Evolutionary conservation across 345 rosid genomes (phyloP).

Genomic region (Gossypium herbaceum): DNA sequence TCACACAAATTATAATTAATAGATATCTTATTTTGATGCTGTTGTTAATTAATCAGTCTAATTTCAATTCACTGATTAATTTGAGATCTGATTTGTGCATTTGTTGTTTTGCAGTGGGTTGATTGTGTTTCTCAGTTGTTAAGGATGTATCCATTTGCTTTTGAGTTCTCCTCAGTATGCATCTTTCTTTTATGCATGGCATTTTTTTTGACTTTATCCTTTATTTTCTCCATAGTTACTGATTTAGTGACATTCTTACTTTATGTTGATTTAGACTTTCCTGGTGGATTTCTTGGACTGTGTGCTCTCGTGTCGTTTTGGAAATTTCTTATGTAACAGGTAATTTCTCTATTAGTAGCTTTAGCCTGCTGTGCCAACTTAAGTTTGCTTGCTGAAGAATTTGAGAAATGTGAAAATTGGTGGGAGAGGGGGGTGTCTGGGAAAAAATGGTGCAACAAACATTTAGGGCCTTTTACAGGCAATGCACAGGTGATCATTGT

Average conservation of each 20-base stretch:
- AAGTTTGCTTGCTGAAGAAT: background rate
- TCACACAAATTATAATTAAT: background rate
- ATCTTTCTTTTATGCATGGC: conserved; percentile 16
- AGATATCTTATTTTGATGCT: background rate
- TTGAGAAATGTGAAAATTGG: background rate
- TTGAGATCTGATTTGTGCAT: too few relatives aligned
- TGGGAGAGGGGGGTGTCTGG: background rate
- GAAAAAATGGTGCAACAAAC: background rate
- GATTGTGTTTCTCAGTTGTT: conserved; percentile 87
- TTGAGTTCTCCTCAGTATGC: conserved; percentile 93
- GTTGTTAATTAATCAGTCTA: background rate
- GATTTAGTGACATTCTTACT: conserved; percentile 12
- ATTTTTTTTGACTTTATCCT: background rate
- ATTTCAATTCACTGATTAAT: background rate
- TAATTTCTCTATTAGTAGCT: conserved; percentile 18
- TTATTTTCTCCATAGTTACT: background rate
- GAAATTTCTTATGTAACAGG: conserved; percentile 96
- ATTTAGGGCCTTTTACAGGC: background rate
- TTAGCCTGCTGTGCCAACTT: background rate
- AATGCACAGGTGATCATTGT: background rate
- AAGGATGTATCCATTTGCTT: conserved; percentile 98
- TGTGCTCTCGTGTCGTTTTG: conserved; percentile 88
- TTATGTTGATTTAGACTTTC: conserved; percentile 57
- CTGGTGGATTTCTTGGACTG: conserved; percentile 85
- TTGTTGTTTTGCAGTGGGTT: conserved; percentile 25